These are phyloP conservation scores for Colletotrichum kahawae DNA, from an alignment of 2,329 filamentous ascomycete genomes.

Conservation along the genomic window DNA sequence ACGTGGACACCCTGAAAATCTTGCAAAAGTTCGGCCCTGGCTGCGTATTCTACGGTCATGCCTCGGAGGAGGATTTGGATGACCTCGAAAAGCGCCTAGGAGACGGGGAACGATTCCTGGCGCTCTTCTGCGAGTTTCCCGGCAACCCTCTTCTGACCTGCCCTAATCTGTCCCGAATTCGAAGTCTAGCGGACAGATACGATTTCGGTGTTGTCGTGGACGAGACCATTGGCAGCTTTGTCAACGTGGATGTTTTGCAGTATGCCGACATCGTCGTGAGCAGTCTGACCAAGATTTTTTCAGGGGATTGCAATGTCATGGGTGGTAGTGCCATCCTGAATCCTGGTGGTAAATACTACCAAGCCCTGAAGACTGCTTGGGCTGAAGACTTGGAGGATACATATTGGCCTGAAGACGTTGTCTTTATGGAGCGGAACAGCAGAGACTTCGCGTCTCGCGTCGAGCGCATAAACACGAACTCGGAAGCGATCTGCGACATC, in stretches of 20 bases:
- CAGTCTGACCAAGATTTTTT: constrained; percentile 96
- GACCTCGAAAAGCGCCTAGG: constrained; percentile 77
- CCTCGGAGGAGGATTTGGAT: constrained; percentile 78
- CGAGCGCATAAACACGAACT: constrained; percentile 82
- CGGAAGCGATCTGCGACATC: constrained; percentile 80
- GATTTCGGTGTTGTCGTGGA: constrained; percentile 92
- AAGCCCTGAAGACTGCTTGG: constrained; percentile 69
- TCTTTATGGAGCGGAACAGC: constrained; percentile 96
- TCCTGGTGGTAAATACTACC: constrained; percentile 73
- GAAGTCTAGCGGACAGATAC: constrained; percentile 78
- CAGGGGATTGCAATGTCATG: constrained; percentile 98
- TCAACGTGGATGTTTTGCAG: constrained; percentile 92
- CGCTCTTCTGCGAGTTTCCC: constrained; percentile 93
- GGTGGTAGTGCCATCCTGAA: constrained; percentile 77
- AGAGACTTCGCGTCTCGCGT: constrained; percentile 87
- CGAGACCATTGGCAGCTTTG: constrained; percentile 95
- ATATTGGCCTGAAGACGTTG: constrained; percentile 91
- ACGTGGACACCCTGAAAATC: constrained; percentile 95
- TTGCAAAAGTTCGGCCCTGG: constrained; percentile 93
- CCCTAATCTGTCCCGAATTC: constrained; percentile 84
- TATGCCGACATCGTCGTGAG: constrained; percentile 92
- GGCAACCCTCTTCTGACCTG: constrained; percentile 88
- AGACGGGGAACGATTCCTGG: constrained; percentile 77
- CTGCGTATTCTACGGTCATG: constrained; percentile 85
- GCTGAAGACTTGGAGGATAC: constrained; percentile 79